These are phyloP conservation scores for Cordyceps cicadae DNA, from an alignment of 2,329 filamentous ascomycete genomes.

Conservation along the genomic window DNA sequence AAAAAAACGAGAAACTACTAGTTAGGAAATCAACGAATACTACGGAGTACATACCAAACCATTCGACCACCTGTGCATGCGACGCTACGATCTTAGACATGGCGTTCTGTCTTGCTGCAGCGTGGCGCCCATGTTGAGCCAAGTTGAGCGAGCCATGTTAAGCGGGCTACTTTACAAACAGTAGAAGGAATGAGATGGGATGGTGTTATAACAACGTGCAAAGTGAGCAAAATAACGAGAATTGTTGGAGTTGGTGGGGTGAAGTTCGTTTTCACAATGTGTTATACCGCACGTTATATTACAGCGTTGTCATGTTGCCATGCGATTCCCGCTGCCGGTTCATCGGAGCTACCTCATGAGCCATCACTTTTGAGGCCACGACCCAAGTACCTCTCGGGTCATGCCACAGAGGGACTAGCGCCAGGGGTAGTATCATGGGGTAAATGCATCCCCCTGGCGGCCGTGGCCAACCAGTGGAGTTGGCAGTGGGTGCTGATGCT, in stretches of 20 bases:
- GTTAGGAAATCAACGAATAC: not conserved
- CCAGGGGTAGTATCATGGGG: conserved; percentile 12
- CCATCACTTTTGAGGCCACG: not conserved
- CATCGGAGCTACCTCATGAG: not conserved
- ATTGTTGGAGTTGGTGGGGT: not conserved
- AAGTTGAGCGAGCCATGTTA: too few species aligned
- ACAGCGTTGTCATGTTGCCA: not conserved
- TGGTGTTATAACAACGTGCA: too few species aligned
- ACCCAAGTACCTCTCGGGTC: not conserved
- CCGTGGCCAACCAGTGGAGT: not conserved
- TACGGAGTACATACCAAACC: too few species aligned
- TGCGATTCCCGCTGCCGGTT: not conserved
- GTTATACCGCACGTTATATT: too few species aligned
- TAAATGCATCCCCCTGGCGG: not conserved
- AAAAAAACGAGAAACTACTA: not conserved
- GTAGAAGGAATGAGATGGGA: too few species aligned
- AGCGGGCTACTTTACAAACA: not conserved
- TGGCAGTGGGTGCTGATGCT: not conserved
- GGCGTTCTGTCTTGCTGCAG: conserved; percentile 7
- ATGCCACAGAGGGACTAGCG: conserved; percentile 9
- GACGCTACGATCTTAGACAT: conserved; percentile 4
- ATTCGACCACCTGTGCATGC: not conserved
- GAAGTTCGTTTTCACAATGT: not conserved
- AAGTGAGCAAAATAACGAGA: not conserved
- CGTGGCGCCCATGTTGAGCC: not conserved